Percentiles rank a stretch among this genome's conserved stretches.
Conservation (phyloP, 1,139 yeast species). For the Nadsonia commutata region DNA sequence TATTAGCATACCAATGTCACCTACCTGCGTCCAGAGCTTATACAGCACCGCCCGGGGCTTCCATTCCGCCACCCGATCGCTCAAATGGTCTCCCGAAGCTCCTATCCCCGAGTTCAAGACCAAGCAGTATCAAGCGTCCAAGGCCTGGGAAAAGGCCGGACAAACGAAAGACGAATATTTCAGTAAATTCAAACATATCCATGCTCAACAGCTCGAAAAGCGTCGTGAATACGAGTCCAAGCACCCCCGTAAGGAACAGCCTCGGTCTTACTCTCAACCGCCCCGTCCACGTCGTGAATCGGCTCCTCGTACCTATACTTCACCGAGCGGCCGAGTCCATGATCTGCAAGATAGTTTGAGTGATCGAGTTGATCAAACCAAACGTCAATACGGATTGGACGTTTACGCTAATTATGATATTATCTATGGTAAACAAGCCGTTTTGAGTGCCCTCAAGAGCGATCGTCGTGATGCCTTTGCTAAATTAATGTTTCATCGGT, state of each 20-base stretch:
- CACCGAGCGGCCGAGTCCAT: neutral
- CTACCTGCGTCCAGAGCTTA: too few species aligned
- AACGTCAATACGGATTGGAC: neutral
- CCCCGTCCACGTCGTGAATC: neutral
- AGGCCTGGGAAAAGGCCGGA: neutral
- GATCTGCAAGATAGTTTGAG: neutral
- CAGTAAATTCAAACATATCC: neutral
- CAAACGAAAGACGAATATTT: neutral
- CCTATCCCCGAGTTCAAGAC: neutral
- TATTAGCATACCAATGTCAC: too few species aligned
- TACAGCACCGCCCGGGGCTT: neutral
- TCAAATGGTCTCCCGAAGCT: neutral
- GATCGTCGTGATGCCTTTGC: conserved; percentile 39
- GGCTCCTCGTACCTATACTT: neutral
- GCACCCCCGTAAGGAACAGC: neutral
- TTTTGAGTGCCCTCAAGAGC: conserved; percentile 50
- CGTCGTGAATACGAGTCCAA: neutral
- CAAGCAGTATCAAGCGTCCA: neutral
- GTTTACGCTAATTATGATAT: conserved; percentile 2
- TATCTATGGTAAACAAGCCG: conserved; percentile 65
- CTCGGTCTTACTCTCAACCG: neutral
- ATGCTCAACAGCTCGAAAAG: neutral
- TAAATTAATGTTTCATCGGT: conserved; percentile 29
- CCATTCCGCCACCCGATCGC: neutral
- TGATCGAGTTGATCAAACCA: neutral